phyloP scores from a whole-genome alignment of 2,329 filamentous ascomycete genomes.

The Diaporthe batatas region DNA sequence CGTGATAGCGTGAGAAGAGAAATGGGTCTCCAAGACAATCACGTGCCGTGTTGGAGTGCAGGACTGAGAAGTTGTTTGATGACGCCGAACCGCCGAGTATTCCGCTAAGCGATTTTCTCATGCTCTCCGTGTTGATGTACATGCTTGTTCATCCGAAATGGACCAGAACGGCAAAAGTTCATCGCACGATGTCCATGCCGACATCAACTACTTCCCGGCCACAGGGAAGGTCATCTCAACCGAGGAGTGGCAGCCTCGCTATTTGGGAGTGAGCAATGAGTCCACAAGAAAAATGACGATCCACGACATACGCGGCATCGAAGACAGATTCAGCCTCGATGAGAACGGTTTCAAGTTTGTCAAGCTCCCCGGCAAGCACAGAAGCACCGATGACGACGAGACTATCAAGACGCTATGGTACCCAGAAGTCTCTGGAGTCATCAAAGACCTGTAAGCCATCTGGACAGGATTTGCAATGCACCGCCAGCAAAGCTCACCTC shows the following conservation, averaged over 20 bases:
- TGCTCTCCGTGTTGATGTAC: rapidly evolving
- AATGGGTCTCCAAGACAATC: conserved; percentile 5
- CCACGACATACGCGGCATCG: conserved; percentile 26
- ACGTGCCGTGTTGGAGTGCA: conserved; percentile 18
- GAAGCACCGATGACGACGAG: conserved; percentile 15
- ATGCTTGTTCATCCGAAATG: background rate
- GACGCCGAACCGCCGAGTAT: conserved; percentile 13
- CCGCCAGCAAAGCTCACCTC: background rate
- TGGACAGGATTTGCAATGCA: rapidly evolving
- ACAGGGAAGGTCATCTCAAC: conserved; percentile 15
- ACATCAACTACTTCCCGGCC: conserved; percentile 34
- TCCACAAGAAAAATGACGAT: conserved; percentile 27
- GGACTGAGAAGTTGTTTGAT: background rate
- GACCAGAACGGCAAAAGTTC: background rate
- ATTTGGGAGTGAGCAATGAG: conserved; percentile 7
- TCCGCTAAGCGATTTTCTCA: background rate
- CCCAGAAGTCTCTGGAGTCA: conserved; percentile 3
- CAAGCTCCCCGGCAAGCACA: conserved; percentile 2
- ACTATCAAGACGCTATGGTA: conserved; percentile 18
- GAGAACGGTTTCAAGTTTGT: conserved; percentile 34
- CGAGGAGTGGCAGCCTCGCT: conserved; percentile 24
- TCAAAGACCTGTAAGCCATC: conserved; percentile 13
- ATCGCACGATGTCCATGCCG: conserved; percentile 19
- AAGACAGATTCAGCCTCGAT: conserved; percentile 24
- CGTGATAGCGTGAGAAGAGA: background rate